Base-by-base conservation (phyloP, 768 basidiomycete species). In the Psilocybe cubensis region DNA sequence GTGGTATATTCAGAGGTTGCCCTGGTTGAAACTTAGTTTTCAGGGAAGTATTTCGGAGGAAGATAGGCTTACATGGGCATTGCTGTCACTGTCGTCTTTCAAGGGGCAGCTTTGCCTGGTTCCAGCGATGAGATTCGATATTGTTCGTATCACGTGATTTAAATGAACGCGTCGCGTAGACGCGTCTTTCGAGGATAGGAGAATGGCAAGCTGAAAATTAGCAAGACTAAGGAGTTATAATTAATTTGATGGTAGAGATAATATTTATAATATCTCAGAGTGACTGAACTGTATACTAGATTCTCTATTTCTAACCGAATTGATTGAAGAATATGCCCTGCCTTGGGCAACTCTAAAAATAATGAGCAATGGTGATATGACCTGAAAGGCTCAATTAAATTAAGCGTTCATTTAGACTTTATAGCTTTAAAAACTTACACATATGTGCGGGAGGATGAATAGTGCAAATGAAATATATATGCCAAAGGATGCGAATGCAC, bases 311-410 rank as follows among this genome's bases (percentile, higher is more conserved):
- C 23, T 23, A n/a, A 17, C 1, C 27, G 24, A 24, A 5, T 14
- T 46, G 17, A 9, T 46, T 46, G 23, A 46, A 4, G 44, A 46
- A 25, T 25, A 46, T 29, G 48, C 48, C 35, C 44, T 45, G n/a
- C 53, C 53, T 46, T 45, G 43, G 3, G 53, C 42, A 12, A 54
- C 53, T 33, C 53, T 43, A 17, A 44, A 44, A 18, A 54, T 21
- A 10, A 54, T 54, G 17, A 54, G 44, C 18, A 55, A 25, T 45
- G 54, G 44, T 3, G 54, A 55, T 24, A 55, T 55, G 17, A 35
- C 54, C 54, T 55, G 27, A 18, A 8, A 28, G 3, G 33, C 9
- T 11, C 7, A 20, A 20, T 21, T 20, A 31, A 3, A 18, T 44
- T 12, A 17, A 7, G 12, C 18, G 4, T 14, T 21, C 24, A 31